phyloP scores from a whole-genome alignment of 495 filamentous ascomycete genomes.

The Lasiosphaeris hirsuta region DNA sequence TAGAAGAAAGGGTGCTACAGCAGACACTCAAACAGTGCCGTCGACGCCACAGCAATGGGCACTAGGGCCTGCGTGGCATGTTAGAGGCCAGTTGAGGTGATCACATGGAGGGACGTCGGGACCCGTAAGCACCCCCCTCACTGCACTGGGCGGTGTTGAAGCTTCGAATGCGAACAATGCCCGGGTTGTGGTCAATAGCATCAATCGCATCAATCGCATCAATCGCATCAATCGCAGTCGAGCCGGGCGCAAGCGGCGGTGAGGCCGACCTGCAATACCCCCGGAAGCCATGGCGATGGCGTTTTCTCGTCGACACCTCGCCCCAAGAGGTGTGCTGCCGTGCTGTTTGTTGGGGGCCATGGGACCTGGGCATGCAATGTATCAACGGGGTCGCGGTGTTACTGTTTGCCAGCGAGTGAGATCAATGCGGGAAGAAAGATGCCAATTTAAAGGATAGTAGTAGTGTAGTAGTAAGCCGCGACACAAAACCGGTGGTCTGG shows the following conservation, averaged over 20 bases:
- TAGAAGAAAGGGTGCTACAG: not conserved
- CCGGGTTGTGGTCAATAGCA: too few species aligned
- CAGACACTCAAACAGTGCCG: not conserved
- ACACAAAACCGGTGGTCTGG: too few species aligned
- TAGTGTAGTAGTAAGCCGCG: too few species aligned
- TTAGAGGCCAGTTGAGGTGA: conserved; percentile 10
- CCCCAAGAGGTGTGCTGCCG: too few species aligned
- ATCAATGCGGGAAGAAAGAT: too few species aligned
- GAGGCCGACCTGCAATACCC: not conserved
- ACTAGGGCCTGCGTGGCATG: conserved; percentile 4
- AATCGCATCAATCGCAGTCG: too few species aligned
- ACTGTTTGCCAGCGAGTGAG: not conserved
- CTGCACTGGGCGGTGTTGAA: not conserved
- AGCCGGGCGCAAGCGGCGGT: conserved; percentile 12
- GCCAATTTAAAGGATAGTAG: too few species aligned
- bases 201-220: too few species aligned
- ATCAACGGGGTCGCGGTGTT: conserved; percentile 7
- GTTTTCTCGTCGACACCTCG: too few species aligned
- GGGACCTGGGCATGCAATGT: conserved; percentile 7
- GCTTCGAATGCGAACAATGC: not conserved
- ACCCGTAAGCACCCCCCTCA: not conserved
- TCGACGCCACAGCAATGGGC: conserved; percentile 7
- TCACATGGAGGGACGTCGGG: not conserved
- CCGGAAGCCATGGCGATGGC: not conserved
- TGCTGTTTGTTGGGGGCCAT: not conserved